Conservation (phyloP, 2,329 filamentous ascomycete genomes). For the Pestalotiopsis sp. region DNA sequence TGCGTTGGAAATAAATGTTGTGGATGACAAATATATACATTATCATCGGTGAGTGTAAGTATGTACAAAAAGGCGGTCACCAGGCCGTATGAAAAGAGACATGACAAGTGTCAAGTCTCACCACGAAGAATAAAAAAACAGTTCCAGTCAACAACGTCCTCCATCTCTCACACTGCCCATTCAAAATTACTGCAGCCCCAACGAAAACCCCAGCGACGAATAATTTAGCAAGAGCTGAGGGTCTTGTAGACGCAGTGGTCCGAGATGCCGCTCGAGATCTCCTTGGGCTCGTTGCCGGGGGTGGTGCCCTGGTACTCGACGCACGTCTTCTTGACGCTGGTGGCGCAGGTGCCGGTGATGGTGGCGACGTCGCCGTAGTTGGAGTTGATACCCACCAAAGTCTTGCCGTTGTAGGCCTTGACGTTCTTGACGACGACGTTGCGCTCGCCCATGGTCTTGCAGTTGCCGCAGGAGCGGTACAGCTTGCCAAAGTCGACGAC, state of each 20-base stretch:
- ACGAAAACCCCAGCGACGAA: neutral
- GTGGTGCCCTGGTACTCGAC: slow-evolving; percentile 25
- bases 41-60: slow-evolving; percentile 4
- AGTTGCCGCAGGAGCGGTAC: slow-evolving; percentile 51
- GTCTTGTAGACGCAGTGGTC: slow-evolving; percentile 22
- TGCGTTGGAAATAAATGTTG: too few relatives aligned
- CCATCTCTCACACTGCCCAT: neutral
- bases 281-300: slow-evolving; percentile 25
- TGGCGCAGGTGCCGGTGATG: slow-evolving; percentile 22
- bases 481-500: slow-evolving; percentile 44
- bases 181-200: neutral
- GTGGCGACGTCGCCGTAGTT: slow-evolving; percentile 40
- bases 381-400: slow-evolving; percentile 39
- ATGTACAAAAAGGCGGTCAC: slow-evolving; percentile 5
- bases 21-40: slow-evolving; percentile 4
- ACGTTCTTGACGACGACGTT: slow-evolving; percentile 33
- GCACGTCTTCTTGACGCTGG: slow-evolving; percentile 23
- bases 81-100: neutral
- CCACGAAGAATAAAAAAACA: neutral
- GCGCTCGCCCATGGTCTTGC: slow-evolving; percentile 34
- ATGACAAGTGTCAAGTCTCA: neutral
- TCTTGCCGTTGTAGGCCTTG: slow-evolving; percentile 32
- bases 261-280: slow-evolving; percentile 21
- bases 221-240: slow-evolving; percentile 11
- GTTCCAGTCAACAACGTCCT: neutral